phyloP scores from a whole-genome alignment of 495 filamentous ascomycete genomes.

The Apodospora peruviana region DNA sequence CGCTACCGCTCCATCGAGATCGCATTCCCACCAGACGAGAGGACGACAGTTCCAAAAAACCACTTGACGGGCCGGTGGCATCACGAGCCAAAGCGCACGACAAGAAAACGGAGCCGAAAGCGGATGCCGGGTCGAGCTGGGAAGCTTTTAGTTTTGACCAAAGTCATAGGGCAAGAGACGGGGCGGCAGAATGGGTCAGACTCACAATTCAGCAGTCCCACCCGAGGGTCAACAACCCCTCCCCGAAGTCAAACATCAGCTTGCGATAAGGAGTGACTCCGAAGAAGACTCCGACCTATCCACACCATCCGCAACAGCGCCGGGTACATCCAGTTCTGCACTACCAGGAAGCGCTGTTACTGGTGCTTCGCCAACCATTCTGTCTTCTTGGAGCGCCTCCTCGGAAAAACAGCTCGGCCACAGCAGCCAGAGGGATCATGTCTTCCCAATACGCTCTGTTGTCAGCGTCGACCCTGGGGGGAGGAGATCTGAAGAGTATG shows the following conservation, averaged over 20 bases:
- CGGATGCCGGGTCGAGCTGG: neutral
- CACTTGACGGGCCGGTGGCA: no score
- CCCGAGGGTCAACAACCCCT: neutral
- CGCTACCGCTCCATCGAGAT: constrained; percentile 1
- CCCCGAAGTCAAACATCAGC: neutral
- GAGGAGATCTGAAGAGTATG: constrained; percentile 29
- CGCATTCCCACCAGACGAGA: neutral
- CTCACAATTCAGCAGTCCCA: no score
- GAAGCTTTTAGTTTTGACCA: neutral
- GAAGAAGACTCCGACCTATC: neutral
- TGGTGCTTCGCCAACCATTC: neutral
- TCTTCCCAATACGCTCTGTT: constrained; percentile 81
- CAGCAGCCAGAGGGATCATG: constrained; percentile 47
- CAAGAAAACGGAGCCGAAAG: neutral
- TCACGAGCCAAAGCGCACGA: neutral
- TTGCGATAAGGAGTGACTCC: neutral
- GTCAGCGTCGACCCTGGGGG: constrained; percentile 63
- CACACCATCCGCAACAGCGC: neutral
- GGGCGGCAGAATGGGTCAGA: neutral
- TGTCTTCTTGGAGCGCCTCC: constrained; percentile 22
- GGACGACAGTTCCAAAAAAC: no score
- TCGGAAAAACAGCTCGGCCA: constrained; percentile 22
- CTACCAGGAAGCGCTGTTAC: neutral
- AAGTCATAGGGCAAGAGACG: neutral
- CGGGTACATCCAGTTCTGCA: neutral